A percentile compares a stretch with the other conserved stretches of the same genome.
Evolutionary conservation across 2,329 filamentous ascomycete genomes (phyloP).

Genomic region (Trichoderma citrinoviride): DNA sequence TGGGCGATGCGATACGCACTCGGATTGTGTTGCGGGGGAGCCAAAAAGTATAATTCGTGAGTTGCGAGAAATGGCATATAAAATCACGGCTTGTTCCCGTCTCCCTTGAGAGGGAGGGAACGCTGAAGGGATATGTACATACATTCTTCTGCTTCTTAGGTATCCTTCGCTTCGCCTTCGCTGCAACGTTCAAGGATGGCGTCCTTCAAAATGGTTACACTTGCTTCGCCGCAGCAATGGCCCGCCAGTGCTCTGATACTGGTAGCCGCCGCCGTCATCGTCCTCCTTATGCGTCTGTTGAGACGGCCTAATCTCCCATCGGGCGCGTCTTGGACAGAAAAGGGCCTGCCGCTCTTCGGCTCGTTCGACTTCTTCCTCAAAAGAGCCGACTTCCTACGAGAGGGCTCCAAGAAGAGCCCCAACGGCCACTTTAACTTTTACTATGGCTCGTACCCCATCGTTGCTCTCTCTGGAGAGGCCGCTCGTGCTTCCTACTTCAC

Average conservation of each 20-base stretch:
- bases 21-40: background rate
- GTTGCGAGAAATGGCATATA: background rate
- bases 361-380: slow-evolving; percentile 46
- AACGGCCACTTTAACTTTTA: slow-evolving; percentile 50
- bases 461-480: slow-evolving; percentile 44
- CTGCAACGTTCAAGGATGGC: background rate
- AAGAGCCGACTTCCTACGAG: slow-evolving; percentile 44
- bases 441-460: slow-evolving; percentile 44
- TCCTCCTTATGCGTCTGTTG: slow-evolving; percentile 12
- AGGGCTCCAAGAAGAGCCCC: slow-evolving; percentile 32
- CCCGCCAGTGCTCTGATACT: slow-evolving; percentile 18
- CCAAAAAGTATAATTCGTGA: slow-evolving; percentile 3
- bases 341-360: slow-evolving; percentile 43
- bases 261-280: background rate
- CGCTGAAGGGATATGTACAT: background rate
- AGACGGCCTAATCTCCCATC: slow-evolving; percentile 27
- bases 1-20: background rate
- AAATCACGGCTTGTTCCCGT: too few species aligned
- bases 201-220: background rate
- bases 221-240: slow-evolving; percentile 22
- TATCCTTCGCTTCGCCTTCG: background rate
- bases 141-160: background rate
- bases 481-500: slow-evolving; percentile 46
- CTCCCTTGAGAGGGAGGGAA: background rate
- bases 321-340: slow-evolving; percentile 29